Conservation (phyloP, 2,329 filamentous ascomycete genomes). For the Simplicillium aogashimaense region DNA sequence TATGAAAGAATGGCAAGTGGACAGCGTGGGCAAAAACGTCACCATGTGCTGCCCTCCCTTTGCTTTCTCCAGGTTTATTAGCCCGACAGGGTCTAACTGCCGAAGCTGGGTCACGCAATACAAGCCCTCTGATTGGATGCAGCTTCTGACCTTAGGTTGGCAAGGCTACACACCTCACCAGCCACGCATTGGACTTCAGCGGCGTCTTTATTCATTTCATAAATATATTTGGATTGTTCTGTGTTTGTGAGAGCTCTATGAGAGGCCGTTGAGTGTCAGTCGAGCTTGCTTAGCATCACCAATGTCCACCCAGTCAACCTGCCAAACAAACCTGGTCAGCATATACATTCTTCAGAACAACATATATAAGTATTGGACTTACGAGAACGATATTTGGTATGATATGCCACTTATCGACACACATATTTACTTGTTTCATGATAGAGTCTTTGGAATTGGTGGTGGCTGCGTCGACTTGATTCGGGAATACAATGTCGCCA, state of each 20-base stretch:
- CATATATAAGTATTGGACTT: conserved; percentile 10
- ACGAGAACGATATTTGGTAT: conserved; percentile 25
- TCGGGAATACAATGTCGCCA: conserved; percentile 24
- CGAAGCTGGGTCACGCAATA: too few species aligned
- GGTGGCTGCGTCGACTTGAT: conserved; percentile 15
- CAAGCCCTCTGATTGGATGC: too few species aligned
- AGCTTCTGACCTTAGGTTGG: too few species aligned
- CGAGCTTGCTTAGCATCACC: conserved; percentile 29
- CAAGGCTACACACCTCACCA: too few species aligned
- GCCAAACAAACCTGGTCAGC: conserved; percentile 1
- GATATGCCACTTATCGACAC: conserved; percentile 13
- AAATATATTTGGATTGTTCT: not conserved
- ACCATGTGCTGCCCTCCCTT: too few species aligned
- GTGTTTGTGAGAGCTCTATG: not conserved
- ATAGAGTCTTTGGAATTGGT: conserved; percentile 25
- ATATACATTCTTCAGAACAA: not conserved
- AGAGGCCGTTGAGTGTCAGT: conserved; percentile 22
- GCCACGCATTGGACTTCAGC: conserved; percentile 3
- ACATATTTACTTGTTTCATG: conserved; percentile 17
- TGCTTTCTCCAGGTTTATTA: too few species aligned
- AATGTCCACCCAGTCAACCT: conserved; percentile 33
- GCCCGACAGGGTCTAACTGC: too few species aligned
- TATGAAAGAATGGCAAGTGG: too few species aligned
- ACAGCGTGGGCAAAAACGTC: too few species aligned
- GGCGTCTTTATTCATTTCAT: conserved; percentile 2